Conservation (phyloP, 2,329 filamentous ascomycete species). For the Ophiostoma sp. region DNA sequence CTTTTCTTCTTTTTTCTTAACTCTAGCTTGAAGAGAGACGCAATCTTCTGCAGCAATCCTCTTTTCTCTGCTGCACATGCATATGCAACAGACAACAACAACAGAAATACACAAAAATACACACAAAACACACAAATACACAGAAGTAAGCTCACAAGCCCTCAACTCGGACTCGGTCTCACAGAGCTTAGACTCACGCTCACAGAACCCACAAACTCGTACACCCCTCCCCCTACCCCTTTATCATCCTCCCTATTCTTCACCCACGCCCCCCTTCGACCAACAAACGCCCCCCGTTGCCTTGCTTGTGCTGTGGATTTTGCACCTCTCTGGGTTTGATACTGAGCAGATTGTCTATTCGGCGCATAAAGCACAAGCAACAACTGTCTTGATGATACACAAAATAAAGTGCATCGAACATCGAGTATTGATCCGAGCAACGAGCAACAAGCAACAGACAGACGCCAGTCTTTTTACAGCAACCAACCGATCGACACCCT, state of each 20-base stretch:
- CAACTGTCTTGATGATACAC: not conserved
- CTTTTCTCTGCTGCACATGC: not conserved
- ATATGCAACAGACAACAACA: not conserved
- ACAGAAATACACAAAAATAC: not conserved
- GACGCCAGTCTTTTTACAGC: not conserved
- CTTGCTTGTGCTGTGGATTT: not conserved
- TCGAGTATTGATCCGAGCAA: not conserved
- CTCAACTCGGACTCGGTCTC: not conserved
- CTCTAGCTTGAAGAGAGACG: not conserved
- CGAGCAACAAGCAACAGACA: not conserved
- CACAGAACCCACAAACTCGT: not conserved
- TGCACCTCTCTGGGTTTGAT: not conserved
- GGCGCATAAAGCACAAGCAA: not conserved
- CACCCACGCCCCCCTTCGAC: not conserved
- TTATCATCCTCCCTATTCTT: not conserved
- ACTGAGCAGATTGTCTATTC: not conserved
- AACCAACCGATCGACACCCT: slow-evolving; percentile 6
- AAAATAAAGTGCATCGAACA: not conserved
- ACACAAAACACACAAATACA: not conserved
- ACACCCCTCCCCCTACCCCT: not conserved
- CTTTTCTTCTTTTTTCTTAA: not conserved
- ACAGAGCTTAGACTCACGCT: not conserved
- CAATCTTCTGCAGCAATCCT: not conserved
- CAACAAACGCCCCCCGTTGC: not conserved
- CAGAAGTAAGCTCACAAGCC: not conserved